phyloP scores from a whole-genome alignment of 345 rosid genomes.

The Citrus reticulata region DNA sequence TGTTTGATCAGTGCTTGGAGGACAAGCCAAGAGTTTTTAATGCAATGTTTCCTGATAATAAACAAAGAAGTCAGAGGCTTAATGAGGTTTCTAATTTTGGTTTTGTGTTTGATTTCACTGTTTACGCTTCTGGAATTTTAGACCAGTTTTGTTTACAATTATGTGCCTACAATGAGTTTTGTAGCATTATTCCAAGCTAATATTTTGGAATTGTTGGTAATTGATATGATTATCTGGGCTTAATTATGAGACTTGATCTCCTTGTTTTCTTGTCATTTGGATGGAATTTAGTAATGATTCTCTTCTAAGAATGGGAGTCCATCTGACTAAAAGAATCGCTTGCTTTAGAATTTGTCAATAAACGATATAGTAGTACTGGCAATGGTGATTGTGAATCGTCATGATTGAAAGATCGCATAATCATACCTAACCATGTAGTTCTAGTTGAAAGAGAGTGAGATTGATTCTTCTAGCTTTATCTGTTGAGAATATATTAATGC shows the following conservation, averaged over 20 bases:
- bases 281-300: not conserved
- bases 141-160: not conserved
- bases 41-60: conserved; percentile 84
- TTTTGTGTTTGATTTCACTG: not conserved
- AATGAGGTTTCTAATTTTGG: conserved; percentile 45
- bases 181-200: not conserved
- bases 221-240: not conserved
- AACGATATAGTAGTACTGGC: not conserved
- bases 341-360: not conserved
- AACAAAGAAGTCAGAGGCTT: conserved; percentile 53
- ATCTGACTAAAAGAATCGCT: not conserved
- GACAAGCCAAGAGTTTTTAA: conserved; percentile 71
- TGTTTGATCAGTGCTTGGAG: conserved; percentile 80
- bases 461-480: not conserved
- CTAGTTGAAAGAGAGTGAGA: not conserved
- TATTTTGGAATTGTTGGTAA: not conserved
- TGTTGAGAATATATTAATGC: not conserved
- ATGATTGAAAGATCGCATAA: not conserved
- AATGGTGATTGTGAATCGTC: not conserved
- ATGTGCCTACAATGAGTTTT: not conserved
- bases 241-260: not conserved
- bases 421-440: not conserved
- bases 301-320: not conserved
- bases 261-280: not conserved
- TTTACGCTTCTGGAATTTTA: not conserved